phyloP scores from a whole-genome alignment of 331 rosid species.

The Rhamnella rubrinervis region DNA sequence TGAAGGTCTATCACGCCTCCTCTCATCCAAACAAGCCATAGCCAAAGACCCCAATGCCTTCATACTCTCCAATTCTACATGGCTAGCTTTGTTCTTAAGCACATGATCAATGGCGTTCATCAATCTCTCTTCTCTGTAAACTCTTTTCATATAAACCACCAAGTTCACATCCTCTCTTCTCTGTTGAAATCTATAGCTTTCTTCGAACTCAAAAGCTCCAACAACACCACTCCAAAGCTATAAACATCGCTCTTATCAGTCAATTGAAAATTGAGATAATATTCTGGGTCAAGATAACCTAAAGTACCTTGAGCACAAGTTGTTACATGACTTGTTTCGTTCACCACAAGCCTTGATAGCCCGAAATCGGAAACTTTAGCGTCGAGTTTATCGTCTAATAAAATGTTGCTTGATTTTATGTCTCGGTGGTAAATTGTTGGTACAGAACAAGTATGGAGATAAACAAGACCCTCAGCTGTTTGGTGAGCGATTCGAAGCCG shows the following conservation, averaged over 20 bases:
- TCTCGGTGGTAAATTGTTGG: too few relatives aligned
- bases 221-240: constrained; percentile 45
- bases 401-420: too few relatives aligned
- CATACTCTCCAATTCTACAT: constrained; percentile 40
- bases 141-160: constrained; percentile 39
- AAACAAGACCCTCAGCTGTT: too few relatives aligned
- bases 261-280: constrained; percentile 38
- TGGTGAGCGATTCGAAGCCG: too few relatives aligned
- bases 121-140: constrained; percentile 33
- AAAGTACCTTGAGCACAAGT: constrained; percentile 40
- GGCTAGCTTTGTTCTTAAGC: constrained; percentile 28
- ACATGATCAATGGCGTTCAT: constrained; percentile 36
- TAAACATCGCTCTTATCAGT: constrained; percentile 49
- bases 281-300: constrained; percentile 40
- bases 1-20: constrained; percentile 35
- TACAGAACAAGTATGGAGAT: too few relatives aligned
- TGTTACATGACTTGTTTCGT: constrained; percentile 33
- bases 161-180: constrained; percentile 49
- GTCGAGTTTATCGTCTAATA: constrained; percentile 22
- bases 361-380: constrained; percentile 40
- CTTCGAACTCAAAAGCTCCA: constrained; percentile 42
- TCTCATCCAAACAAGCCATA: constrained; percentile 35
- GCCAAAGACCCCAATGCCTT: constrained; percentile 43
- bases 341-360: constrained; percentile 30
- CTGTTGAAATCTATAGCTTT: constrained; percentile 49